Base-by-base conservation (phyloP, 2,329 filamentous ascomycete genomes). In the Colletotrichum ledebouriae region DNA sequence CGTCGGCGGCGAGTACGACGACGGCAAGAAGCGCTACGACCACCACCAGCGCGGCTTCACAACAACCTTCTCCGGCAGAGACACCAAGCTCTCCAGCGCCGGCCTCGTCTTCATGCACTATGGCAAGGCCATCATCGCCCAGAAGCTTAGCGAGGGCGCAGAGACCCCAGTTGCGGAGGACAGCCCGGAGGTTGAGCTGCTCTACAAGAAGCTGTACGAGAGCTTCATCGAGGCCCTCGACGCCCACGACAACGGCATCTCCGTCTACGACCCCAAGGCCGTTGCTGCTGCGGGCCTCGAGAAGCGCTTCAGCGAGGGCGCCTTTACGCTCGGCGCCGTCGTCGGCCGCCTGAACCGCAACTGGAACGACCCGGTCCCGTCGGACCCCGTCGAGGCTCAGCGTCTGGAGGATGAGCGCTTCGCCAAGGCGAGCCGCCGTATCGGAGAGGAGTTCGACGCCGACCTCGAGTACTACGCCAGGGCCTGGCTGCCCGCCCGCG, bases 91-190 rank as follows among this genome's bases (percentile, higher is more conserved):
- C 66, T 97, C 93, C 63, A 97, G 93, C 69, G 96, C 96, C 0
- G 96, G 96, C 1, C 87, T 99, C 22, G 94, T 99, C 39, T 99
- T 96, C 84, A 88, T 97, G 86, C 95, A 98, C 84, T 98, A 97
- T 79, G 96, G 96, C 73, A 90, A 89, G 74, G 87, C 89, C 66
- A 94, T 98, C 77, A 90, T 99, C 74, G 89, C 92, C 44, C 81
- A 82, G 75, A 75, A 77, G 66, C 76, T 85, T 3, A 80, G 84
- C 4, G 76, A 84, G 55, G 85, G 87, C 50, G 83, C 86, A 65
- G 79, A 84, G 20, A 55, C 56, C 22, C 68, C 70, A 15, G 81
- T 90, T 33, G 77, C 85, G 12, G 83, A 89, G 71, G 89, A 90
- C 61, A 84, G 86, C 71, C 79, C 88, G 49, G 90, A 94, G 72